These are phyloP conservation scores for Saccharomyces hybrid DNA, from an alignment of 1,139 yeast genomes.

Conservation along the genomic window DNA sequence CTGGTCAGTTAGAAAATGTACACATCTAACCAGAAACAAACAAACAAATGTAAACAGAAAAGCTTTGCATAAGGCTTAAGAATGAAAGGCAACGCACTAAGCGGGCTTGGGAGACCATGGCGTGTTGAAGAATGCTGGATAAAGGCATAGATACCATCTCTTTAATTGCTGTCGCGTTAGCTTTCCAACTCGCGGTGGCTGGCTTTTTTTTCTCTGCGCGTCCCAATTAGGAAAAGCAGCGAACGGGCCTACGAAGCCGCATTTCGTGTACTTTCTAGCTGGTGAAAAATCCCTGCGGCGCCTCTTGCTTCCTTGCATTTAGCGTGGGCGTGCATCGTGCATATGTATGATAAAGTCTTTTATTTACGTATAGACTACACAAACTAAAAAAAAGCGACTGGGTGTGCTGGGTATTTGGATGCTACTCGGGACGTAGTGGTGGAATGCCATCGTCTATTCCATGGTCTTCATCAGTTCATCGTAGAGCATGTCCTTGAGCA, in stretches of 20 bases:
- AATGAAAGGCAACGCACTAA: background rate
- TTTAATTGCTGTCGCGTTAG: background rate
- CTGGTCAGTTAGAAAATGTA: background rate
- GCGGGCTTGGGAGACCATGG: background rate
- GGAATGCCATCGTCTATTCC: background rate
- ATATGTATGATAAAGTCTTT: background rate
- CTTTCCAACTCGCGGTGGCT: background rate
- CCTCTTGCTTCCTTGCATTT: background rate
- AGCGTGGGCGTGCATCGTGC: background rate
- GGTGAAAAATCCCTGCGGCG: background rate
- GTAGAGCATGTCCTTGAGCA: slow-evolving; percentile 44
- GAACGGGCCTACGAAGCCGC: background rate
- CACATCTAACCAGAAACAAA: background rate
- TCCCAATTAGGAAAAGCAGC: background rate
- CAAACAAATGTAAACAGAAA: background rate
- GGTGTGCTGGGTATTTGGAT: no score
- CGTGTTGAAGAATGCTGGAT: background rate
- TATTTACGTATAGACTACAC: background rate
- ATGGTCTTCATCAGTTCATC: slow-evolving; percentile 45
- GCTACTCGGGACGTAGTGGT: no score
- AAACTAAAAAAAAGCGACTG: no score
- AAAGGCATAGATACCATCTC: background rate
- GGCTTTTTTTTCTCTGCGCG: background rate
- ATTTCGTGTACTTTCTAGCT: background rate
- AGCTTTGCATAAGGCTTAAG: background rate